Base-by-base conservation (phyloP, 208 protist genomes). In the Acanthamoeba lenticulata region DNA sequence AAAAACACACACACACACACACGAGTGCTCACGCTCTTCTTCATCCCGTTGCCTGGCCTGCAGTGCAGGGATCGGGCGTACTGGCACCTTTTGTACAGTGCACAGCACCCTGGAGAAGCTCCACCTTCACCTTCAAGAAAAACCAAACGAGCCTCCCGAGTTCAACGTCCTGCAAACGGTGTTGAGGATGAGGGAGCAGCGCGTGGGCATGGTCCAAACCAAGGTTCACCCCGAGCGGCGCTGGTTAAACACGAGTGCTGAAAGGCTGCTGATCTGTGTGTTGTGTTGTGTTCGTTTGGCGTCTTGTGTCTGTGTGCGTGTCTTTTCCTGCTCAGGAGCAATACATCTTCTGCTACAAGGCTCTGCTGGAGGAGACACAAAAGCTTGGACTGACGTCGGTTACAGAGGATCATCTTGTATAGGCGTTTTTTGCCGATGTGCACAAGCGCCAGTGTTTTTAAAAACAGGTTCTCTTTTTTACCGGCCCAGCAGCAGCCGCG, bases 131-230 rank as follows among this genome's bases (percentile, higher is more conserved):
- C 93, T 91, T 34, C 24, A 85, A 24, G 42, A 85, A 57, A n/a
- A 47, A 19, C 49, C 42, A 38, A 69, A 93, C 40, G 95, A 72
- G n/a, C 52, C 65, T 29, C 92, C 94, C 34, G 62, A 85, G 85
- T 95, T 96, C 79, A 90, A 95, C 77, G 36, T 97, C n/a, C 92
- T 95, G 44, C 45, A 67, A 5, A 96, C 93, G 9, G 94, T 97
- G 15, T 32, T 92, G 19, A 65, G 94, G n/a, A 32, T 97, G 52
- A 91, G 96, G 92, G 93, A 92, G 52, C 96, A 97, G 94, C 92
- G 96, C 62, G 93, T 95, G 67, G 96, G 96, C 32, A 97, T 97
- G 96, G 96, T 97, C 6, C 96, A 97, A 83, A 94, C 94, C 86
- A 85, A 94, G 44, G 94, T 94, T 42, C 42, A 69, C 24, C 60